These are phyloP conservation scores for Lentinula raphanica DNA, from an alignment of 768 basidiomycete genomes.

Conservation along the genomic window DNA sequence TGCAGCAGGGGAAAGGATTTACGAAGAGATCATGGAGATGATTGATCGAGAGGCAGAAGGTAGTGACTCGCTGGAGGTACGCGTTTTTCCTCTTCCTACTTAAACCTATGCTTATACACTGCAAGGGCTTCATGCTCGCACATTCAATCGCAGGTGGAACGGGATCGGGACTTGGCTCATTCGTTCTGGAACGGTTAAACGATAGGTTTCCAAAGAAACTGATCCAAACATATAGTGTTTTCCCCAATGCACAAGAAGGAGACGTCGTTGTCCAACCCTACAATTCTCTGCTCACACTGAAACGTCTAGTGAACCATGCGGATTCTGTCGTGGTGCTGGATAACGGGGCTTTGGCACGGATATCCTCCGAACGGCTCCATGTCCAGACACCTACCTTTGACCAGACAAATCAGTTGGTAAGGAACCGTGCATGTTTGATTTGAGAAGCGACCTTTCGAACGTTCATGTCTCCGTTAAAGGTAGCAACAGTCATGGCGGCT, in stretches of 20 bases:
- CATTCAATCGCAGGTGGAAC: constrained; percentile 99
- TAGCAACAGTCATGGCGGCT: constrained; percentile 96
- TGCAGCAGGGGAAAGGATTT: constrained; percentile 80
- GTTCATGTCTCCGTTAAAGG: constrained; percentile 41
- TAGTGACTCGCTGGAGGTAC: constrained; percentile 91
- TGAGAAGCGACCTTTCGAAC: background rate
- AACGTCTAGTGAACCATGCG: constrained; percentile 91
- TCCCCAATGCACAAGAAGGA: constrained; percentile 88
- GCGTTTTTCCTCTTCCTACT: constrained; percentile 10
- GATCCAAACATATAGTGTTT: constrained; percentile 98
- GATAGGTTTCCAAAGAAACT: constrained; percentile 99
- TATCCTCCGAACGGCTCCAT: constrained; percentile 89
- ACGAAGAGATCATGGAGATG: constrained; percentile 99
- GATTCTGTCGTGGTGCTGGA: constrained; percentile 97
- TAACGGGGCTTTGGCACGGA: constrained; percentile 88
- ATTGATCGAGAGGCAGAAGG: constrained; percentile 97
- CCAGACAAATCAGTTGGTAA: constrained; percentile 86
- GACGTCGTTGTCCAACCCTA: constrained; percentile 99
- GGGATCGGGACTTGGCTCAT: constrained; percentile 97
- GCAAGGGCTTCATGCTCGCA: constrained; percentile 95
- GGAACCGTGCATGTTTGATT: constrained; percentile 17
- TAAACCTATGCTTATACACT: background rate
- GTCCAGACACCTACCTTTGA: constrained; percentile 84
- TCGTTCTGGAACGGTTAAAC: constrained; percentile 90
- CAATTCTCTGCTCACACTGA: constrained; percentile 89